Base-by-base conservation (phyloP, 176 grass and related monocot species). In the Poa annua region DNA sequence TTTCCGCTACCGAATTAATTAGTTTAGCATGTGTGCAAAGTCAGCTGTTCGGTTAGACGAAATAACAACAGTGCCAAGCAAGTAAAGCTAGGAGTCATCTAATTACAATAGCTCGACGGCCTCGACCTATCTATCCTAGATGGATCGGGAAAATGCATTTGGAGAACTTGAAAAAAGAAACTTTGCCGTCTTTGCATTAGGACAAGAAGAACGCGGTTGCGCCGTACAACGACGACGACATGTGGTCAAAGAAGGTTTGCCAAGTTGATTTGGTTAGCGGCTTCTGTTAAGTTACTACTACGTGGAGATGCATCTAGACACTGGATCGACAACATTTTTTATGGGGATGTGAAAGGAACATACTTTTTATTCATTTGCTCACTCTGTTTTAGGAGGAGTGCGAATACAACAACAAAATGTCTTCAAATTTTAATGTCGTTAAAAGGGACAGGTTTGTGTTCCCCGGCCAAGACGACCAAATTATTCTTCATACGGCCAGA, bases 261-360 rank as follows among this genome's bases (percentile, higher is more conserved):
- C 48, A 15, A 29, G 53, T 48, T 51, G 29, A 1, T 20, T 65
- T 53, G 66, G 45, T 47, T 38, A 36, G 66, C 26, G 1, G 61
- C 32, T 66, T 12, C 6, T 51, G 5, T 33, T 64, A 20, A 80
- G 26, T 49, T 65, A 42, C 19, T 53, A 32, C 19, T 65, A 33
- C 0, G 56, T 80, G 20, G 66, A 47, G 74, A 34, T 70, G 44
- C 67, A 76, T 54, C 45, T 75, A n/a, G 61, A 72, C 35, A 15
- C 36, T 39, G 47, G 11, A 24, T 39, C 66, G 20, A 68, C 20
- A 7, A 7, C 67, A 48, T 48, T 36, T 36, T 36, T 36, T 36
- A 14, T 60, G 16, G 11, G 69, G 84, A 39, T 83, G 73, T 52
- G 79, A 87, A 87, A 62, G 14, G 32, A 83, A 88, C 41, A 50